Base-by-base conservation (phyloP, 2,329 filamentous ascomycete genomes). In the Trichoderma atroviride region DNA sequence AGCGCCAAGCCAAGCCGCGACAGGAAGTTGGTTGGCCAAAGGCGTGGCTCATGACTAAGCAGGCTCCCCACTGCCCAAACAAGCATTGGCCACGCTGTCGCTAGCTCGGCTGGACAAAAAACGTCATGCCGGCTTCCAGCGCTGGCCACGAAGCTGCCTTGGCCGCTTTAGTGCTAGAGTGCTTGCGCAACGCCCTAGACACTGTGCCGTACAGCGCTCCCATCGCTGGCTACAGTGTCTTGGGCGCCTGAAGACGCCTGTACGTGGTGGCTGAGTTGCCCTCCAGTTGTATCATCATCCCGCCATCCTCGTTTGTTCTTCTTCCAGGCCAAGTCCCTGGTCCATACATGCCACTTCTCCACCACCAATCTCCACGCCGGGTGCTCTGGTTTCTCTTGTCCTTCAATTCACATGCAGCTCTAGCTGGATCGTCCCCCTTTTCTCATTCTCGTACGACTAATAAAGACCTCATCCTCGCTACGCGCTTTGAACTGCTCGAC, bases 261-360 rank as follows among this genome's bases (percentile, higher is more conserved):
- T 24, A 53, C 22, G 47, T 50, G 47, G 29, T 50, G 52, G 33
- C 61, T 64, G 31, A 64, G 61, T 35, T 35, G 31, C 52, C 47
- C 52, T 47, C 27, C 2, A 27, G 27, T 35, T 65, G 62, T 53
- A 65, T 14, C 61, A 64, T 64, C 61, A 64, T 64, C 61, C 52
- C 61, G 29, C 53, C 53, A 56, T 56, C 53, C 53, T 31, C 27
- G 14, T 35, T n/a, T 31, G 27, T 57, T 53, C 14, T 61, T 50
- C 31, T 40, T 33, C 13, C 59, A 61, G 43, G 22, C 60, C 61
- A 37, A 55, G 47, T 53, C 61, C 40, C 61, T 37, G 50, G 24
- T 56, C 50, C 50, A 53, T 53, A 35, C 40, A 67, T 67, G 53
- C 63, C 63, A 67, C 63, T 67, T 67, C 63, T 59, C 63, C 63